phyloP scores from a whole-genome alignment of 2,329 filamentous ascomycete genomes.

The Lasiodiplodia citricola region DNA sequence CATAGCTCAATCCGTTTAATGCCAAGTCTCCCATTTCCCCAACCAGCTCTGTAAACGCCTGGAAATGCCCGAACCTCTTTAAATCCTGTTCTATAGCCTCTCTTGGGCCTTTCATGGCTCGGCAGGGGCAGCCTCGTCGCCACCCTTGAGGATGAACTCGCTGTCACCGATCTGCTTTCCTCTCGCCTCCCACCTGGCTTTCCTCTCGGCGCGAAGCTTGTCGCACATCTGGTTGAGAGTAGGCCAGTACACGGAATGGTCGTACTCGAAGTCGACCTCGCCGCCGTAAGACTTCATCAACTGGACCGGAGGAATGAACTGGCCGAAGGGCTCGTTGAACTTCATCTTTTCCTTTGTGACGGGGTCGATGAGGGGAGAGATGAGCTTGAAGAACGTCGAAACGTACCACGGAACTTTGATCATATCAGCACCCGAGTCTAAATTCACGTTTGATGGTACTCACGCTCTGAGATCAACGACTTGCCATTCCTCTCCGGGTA shows the following conservation, averaged over 20 bases:
- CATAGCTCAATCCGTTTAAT: not conserved
- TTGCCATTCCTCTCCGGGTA: conserved; percentile 91
- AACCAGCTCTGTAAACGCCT: conserved; percentile 7
- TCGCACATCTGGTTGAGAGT: conserved; percentile 75
- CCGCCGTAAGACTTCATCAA: conserved; percentile 81
- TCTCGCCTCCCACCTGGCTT: conserved; percentile 75
- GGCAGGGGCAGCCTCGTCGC: conserved; percentile 37
- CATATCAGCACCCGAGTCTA: conserved; percentile 13
- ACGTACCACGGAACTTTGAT: conserved; percentile 83
- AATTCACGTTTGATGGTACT: conserved; percentile 37
- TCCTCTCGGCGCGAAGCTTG: conserved; percentile 66
- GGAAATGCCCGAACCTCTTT: not conserved
- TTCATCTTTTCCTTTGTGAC: conserved; percentile 93
- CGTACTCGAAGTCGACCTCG: conserved; percentile 86
- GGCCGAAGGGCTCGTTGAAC: conserved; percentile 90
- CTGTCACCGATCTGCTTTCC: conserved; percentile 85
- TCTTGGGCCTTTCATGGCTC: not conserved
- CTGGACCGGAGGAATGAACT: conserved; percentile 81
- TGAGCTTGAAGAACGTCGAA: conserved; percentile 92
- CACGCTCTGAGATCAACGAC: conserved; percentile 87
- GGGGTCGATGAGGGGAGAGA: conserved; percentile 95
- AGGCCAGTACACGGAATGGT: conserved; percentile 89
- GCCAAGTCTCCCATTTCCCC: not conserved
- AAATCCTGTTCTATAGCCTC: not conserved
- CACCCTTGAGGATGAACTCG: conserved; percentile 87